Base-by-base conservation (phyloP, 768 basidiomycete species). In the Myochromella boudieri region DNA sequence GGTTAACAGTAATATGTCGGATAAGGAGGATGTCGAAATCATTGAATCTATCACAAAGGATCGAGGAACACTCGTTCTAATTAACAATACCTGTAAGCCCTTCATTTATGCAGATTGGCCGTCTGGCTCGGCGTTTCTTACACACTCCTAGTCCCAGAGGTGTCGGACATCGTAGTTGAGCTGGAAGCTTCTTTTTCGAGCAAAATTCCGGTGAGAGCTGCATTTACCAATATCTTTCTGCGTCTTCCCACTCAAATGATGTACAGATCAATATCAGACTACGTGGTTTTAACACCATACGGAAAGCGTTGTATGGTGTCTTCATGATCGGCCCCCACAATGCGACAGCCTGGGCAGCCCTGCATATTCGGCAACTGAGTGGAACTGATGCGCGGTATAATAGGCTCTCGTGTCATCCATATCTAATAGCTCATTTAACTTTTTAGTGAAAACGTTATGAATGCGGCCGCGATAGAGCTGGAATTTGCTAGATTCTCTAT, bases 401-500 rank as follows among this genome's bases (percentile, higher is more conserved):
- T n/a, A n/a, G n/a, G n/a, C n/a, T n/a, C n/a, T n/a, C n/a, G n/a
- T n/a, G n/a, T n/a, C n/a, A n/a, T n/a, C n/a, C n/a, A n/a, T n/a
- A n/a, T n/a, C n/a, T n/a, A n/a, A n/a, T n/a, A n/a, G n/a, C n/a
- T n/a, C n/a, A n/a, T n/a, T n/a, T n/a, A n/a, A n/a, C n/a, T n/a
- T n/a, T n/a, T n/a, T 37, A 84, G 82, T 56, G 61, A 66, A 39
- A 55, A 64, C 17, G 56, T 76, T 9, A 55, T 85, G 12, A 68
- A 66, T 20, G 50, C 60, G 1, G 64, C 67, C 2, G 77, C 82
- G 3, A 68, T 62, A 42, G 63, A 67, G 25, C 60, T 82, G 6
- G 85, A 86, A 48, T 73, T 76, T 46, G 62, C 48, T 3, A 68
- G 66, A 1, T 69, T 77, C 33, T 68, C 72, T 1, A 71, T 83